Evolutionary conservation across 805 yeast species (phyloP).

Genomic region (Nakazawaea wickerhamii): DNA sequence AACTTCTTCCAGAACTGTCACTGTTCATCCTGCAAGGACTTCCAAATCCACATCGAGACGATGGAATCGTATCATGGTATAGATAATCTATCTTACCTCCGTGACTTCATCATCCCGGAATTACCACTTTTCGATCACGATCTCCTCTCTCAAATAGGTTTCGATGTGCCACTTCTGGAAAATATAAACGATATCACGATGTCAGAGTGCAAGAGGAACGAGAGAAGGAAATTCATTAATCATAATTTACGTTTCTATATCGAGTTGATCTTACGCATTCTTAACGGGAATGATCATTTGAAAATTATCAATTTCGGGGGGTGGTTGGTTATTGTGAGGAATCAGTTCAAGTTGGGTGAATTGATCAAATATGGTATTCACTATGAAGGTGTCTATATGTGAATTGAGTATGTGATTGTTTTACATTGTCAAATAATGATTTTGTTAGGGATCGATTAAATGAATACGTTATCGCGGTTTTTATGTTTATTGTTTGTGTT

Average conservation of each 20-base stretch:
- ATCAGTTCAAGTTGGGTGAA: not conserved
- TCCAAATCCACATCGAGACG: not conserved
- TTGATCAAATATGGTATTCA: not conserved
- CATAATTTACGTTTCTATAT: not conserved
- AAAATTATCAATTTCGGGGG: not conserved
- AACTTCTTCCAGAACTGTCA: not conserved
- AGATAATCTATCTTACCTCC: not conserved
- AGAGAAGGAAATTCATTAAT: not conserved
- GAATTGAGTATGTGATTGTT: not conserved
- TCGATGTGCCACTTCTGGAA: not conserved
- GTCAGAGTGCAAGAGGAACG: not conserved
- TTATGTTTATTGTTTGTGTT: not conserved
- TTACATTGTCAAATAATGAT: too few species aligned
- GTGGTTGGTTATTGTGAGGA: not conserved
- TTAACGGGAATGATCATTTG: not conserved
- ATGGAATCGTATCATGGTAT: not conserved
- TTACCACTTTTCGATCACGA: not conserved
- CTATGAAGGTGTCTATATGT: not conserved
- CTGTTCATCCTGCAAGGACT: not conserved
- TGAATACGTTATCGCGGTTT: too few species aligned
- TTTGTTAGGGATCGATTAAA: too few species aligned
- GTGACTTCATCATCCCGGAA: not conserved
- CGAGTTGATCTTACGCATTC: not conserved
- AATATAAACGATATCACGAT: not conserved
- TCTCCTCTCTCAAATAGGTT: not conserved